phyloP scores from a whole-genome alignment of 75 land plant species.

The Picea glauca region DNA sequence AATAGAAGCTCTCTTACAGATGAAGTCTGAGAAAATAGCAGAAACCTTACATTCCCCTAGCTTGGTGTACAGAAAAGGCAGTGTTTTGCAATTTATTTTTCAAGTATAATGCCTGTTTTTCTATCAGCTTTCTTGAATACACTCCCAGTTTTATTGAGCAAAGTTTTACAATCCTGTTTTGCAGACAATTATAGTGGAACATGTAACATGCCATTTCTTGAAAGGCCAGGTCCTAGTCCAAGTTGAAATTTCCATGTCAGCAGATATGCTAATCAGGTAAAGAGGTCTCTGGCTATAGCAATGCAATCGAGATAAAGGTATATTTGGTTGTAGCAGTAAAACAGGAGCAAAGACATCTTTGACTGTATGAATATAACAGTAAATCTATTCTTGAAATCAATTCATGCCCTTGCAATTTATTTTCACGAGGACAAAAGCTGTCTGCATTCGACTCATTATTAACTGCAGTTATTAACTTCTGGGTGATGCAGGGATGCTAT shows the following conservation, averaged over 20 bases:
- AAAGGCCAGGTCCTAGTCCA: slow-evolving; percentile 52
- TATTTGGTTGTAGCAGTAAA: background rate
- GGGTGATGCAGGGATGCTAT: slow-evolving; percentile 44
- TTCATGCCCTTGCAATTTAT: background rate
- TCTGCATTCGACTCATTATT: background rate
- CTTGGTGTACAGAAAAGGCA: background rate
- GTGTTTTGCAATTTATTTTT: background rate
- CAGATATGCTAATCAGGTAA: slow-evolving; percentile 46
- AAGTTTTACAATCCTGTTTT: slow-evolving; percentile 8
- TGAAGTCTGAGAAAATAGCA: background rate
- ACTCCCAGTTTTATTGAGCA: background rate
- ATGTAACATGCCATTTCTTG: slow-evolving; percentile 46
- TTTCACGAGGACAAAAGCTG: background rate
- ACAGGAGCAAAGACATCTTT: background rate
- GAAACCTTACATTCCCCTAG: background rate
- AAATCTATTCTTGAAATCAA: background rate
- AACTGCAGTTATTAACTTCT: background rate
- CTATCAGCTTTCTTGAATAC: background rate
- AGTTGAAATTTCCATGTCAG: slow-evolving; percentile 53
- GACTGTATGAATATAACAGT: background rate
- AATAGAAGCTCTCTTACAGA: slow-evolving; percentile 1
- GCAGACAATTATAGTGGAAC: slow-evolving; percentile 48
- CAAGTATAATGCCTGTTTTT: background rate
- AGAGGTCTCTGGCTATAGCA: background rate
- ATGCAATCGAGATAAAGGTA: slow-evolving; percentile 17